Base-by-base conservation (phyloP, 1,284 basidiomycete species). In the Boletus mariae region DNA sequence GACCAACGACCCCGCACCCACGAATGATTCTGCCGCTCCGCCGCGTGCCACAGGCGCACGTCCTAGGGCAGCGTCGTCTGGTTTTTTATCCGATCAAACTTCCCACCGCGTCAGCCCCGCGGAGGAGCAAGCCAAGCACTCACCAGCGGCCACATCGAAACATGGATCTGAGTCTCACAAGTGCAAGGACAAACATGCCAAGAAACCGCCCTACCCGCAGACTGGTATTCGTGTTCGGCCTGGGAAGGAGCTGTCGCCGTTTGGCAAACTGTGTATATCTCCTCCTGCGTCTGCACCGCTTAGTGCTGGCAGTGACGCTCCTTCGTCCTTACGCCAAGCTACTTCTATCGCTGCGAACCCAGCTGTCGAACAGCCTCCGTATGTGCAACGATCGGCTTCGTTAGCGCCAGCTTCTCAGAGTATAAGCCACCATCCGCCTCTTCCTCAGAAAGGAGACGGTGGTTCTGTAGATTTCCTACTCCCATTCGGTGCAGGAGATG, bases 211-310 rank as follows among this genome's bases (percentile, higher is more conserved):
- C 25, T 73, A 76, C 47, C 78, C 78, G 5, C 51, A 67, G 31
- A 59, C 73, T 10, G 78, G 78, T 23, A 66, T 76, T 43, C 76
- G 78, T 12, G 63, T 78, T 26, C 71, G 78, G 13, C 59, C 68
- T 15, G 67, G 63, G 11, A 75, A 73, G 54, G 71, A 72, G 11
- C 29, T 55, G 12, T 59, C 68, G 15, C 63, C 67, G 25, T 59
- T 65, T 26, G 44, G 28, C 5, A 71, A 57, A 42, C 35, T 55
- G 1, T 57, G 54, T 11, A 44, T 54, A 15, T 41, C 59, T 1
- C 42, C 57, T 20, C 8, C 49, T 34, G 38, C 47, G 8, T 26
- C 59, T 2, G 26, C 49, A 1, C 42, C 53, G 9, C 17, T 51
- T 1, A 53, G 20, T 32, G 41, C 40, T 31, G 43, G 55, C 28